Evolutionary conservation across 1,139 yeast genomes (phyloP).

Genomic region (Yamadazyma membranifaciens): DNA sequence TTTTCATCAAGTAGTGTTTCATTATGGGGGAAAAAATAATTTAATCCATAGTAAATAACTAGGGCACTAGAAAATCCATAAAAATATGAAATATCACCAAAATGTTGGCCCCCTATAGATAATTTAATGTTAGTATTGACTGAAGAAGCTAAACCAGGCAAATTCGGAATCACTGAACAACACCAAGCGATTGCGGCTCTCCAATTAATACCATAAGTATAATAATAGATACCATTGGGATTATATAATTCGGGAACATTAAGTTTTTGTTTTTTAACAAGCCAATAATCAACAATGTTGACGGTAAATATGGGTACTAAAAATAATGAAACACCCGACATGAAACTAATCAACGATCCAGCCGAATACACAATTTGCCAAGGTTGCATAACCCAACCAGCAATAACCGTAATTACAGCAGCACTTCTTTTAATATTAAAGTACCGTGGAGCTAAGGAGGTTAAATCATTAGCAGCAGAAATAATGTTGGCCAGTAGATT

Average conservation of each 20-base stretch:
- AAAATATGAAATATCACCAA: conserved; percentile 13
- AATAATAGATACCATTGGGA: conserved; percentile 15
- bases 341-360: conserved; percentile 14
- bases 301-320: conserved; percentile 16
- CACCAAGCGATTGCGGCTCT: conserved; percentile 16
- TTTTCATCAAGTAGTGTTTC: conserved; percentile 9
- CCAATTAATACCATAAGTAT: conserved; percentile 15
- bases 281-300: conserved; percentile 17
- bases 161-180: conserved; percentile 15
- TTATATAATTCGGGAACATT: conserved; percentile 15
- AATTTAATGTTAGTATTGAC: conserved; percentile 13
- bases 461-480: conserved; percentile 53
- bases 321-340: conserved; percentile 16
- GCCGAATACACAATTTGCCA: conserved; percentile 23
- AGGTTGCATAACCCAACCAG: conserved; percentile 35
- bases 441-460: conserved; percentile 48
- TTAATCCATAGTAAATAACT: conserved; percentile 10
- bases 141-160: conserved; percentile 16
- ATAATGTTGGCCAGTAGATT: conserved; percentile 50
- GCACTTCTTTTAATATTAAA: conserved; percentile 54
- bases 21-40: conserved; percentile 13
- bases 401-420: conserved; percentile 33
- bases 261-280: conserved; percentile 12
- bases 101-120: conserved; percentile 12
- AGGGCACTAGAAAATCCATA: conserved; percentile 16